phyloP scores from a whole-genome alignment of 2,329 filamentous ascomycete genomes.

The Clarireedia monteithiana region DNA sequence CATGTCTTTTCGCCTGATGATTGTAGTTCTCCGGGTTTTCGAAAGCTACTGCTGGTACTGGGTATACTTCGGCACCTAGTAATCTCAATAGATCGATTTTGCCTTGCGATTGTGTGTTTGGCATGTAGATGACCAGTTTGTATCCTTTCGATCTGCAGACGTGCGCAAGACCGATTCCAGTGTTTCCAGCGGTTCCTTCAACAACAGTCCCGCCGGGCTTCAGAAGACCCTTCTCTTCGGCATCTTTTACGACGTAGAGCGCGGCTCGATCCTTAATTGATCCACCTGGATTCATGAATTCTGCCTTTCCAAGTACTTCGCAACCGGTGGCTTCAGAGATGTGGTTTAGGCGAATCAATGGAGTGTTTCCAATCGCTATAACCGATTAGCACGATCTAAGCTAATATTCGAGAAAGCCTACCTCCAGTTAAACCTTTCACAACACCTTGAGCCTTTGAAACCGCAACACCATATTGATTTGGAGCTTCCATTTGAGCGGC shows the following conservation, averaged over 20 bases:
- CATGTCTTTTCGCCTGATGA: slow-evolving; percentile 85
- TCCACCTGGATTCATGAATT: slow-evolving; percentile 97
- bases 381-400: slow-evolving; percentile 11
- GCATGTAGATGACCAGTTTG: slow-evolving; percentile 98
- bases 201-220: slow-evolving; percentile 86
- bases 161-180: slow-evolving; percentile 93
- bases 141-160: slow-evolving; percentile 91
- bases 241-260: slow-evolving; percentile 87
- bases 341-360: slow-evolving; percentile 80
- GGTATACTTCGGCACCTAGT: slow-evolving; percentile 89
- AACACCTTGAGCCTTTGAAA: slow-evolving; percentile 59
- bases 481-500: slow-evolving; percentile 38
- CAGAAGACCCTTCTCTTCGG: slow-evolving; percentile 79
- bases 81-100: slow-evolving; percentile 91
- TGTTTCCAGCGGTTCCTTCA: slow-evolving; percentile 96
- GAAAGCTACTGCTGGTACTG: slow-evolving; percentile 90
- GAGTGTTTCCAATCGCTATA: slow-evolving; percentile 92
- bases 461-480: slow-evolving; percentile 49
- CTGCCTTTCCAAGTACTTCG: slow-evolving; percentile 90
- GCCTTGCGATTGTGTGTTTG: slow-evolving; percentile 94
- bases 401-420: slow-evolving; percentile 29
- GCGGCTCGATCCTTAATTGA: slow-evolving; percentile 95
- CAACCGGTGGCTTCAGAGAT: slow-evolving; percentile 89
- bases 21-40: slow-evolving; percentile 97
- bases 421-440: slow-evolving; percentile 62